These are phyloP conservation scores for Dothidotthia symphoricarpi DNA, from an alignment of 2,329 filamentous ascomycete species.

Conservation along the genomic window DNA sequence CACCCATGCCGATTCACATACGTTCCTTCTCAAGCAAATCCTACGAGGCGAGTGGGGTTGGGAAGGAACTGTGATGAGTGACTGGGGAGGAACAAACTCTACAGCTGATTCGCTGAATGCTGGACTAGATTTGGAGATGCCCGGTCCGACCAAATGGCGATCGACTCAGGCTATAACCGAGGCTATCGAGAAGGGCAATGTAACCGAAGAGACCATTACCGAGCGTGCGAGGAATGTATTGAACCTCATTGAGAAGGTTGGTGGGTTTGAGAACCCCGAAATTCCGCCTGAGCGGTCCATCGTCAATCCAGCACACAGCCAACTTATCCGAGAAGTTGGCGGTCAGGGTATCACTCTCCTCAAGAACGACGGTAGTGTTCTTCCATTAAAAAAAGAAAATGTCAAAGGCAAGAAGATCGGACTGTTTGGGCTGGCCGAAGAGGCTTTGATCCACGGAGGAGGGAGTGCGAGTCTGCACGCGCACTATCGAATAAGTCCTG, in stretches of 20 bases:
- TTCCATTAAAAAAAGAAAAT: slow-evolving; percentile 64
- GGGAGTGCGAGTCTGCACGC: slow-evolving; percentile 32
- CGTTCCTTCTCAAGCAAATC: slow-evolving; percentile 64
- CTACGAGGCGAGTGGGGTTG: slow-evolving; percentile 72
- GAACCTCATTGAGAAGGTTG: slow-evolving; percentile 66
- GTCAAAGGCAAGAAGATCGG: slow-evolving; percentile 58
- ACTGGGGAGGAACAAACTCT: slow-evolving; percentile 55
- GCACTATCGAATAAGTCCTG: slow-evolving; percentile 29
- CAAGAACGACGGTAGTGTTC: slow-evolving; percentile 65
- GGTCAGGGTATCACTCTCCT: slow-evolving; percentile 69
- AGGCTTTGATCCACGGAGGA: slow-evolving; percentile 37
- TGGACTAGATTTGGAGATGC: slow-evolving; percentile 42
- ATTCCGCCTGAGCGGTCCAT: slow-evolving; percentile 60
- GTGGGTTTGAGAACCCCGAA: slow-evolving; percentile 60
- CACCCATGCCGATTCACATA: slow-evolving; percentile 64
- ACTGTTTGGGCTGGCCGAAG: slow-evolving; percentile 67
- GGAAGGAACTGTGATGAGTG: slow-evolving; percentile 64
- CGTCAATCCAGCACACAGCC: slow-evolving; percentile 59
- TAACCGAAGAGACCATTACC: slow-evolving; percentile 40
- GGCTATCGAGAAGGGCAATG: slow-evolving; percentile 49
- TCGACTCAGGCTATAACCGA: slow-evolving; percentile 61
- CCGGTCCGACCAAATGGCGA: slow-evolving; percentile 62
- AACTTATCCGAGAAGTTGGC: slow-evolving; percentile 63
- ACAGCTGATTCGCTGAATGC: slow-evolving; percentile 38
- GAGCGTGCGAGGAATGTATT: slow-evolving; percentile 39